phyloP scores from a whole-genome alignment of 192 early-diverging fungal species.

The Lobosporangium transversale region DNA sequence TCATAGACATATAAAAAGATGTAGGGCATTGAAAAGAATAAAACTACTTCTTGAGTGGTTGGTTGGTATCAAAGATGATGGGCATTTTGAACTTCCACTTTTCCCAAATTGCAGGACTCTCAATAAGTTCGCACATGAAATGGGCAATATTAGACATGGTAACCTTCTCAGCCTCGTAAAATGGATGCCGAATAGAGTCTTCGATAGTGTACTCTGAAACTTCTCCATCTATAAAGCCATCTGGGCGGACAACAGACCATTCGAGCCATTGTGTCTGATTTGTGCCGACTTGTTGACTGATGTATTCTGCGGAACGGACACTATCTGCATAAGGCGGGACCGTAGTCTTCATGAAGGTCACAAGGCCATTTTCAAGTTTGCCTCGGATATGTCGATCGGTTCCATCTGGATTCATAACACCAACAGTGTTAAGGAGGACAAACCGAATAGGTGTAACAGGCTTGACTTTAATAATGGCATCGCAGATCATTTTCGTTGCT shows the following conservation, averaged over 20 bases:
- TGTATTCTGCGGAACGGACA: constrained; percentile 15
- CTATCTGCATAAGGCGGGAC: constrained; percentile 23
- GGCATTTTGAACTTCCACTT: constrained; percentile 36
- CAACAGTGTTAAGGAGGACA: constrained; percentile 22
- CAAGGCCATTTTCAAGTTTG: constrained; percentile 1
- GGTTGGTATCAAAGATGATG: constrained; percentile 18
- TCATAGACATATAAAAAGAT: no score
- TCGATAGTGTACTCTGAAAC: constrained; percentile 13
- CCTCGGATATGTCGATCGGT: constrained; percentile 16
- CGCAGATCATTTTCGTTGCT: constrained; percentile 23
- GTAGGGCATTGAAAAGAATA: no score
- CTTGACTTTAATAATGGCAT: constrained; percentile 12
- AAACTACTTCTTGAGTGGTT: constrained; percentile 14
- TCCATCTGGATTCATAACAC: constrained; percentile 25
- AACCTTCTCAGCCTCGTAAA: constrained; percentile 13
- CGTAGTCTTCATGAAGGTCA: constrained; percentile 9
- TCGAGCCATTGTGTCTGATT: no score
- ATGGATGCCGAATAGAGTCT: constrained; percentile 9
- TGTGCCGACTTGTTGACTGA: constrained; percentile 10
- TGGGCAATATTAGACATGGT: constrained; percentile 29
- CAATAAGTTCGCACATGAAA: constrained; percentile 22
- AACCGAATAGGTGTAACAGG: constrained; percentile 12
- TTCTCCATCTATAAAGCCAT: no score
- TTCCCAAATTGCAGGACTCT: constrained; percentile 8
- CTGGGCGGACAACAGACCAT: no score